Base-by-base conservation (phyloP, 805 yeast genomes). In the Komagataella mondaviorum region DNA sequence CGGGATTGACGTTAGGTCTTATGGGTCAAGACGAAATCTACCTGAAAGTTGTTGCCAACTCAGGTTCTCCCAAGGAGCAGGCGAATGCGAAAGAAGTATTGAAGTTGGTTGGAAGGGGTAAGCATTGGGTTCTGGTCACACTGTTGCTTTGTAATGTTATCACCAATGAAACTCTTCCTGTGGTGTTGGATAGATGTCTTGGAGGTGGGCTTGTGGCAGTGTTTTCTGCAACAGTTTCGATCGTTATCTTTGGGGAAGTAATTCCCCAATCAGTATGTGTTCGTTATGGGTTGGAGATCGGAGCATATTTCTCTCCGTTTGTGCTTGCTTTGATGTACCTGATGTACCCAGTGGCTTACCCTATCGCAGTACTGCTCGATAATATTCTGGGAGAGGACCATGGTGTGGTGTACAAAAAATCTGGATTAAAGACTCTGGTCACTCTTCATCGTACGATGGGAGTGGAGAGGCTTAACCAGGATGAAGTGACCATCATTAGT, bases 201-300 rank as follows among this genome's bases (percentile, higher is more conserved):
- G 98, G 98, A 48, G 98, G 98, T 46, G 99, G 99, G 1, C 85
- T 96, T 85, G 90, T 93, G 12, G 99, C 99, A 0, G 96, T 91
- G 44, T 87, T 89, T 12, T 77, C 89, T 10, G 83, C 97, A n/a
- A 90, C 99, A 0, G 90, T 85, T 2, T 78, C 90, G 23, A 91
- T 91, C 62, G 97, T 91, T 49, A 77, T 91, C 10, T 91, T 91
- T 67, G 99, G 99, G 54, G 99, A 91, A 63, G 86, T 91, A 59
- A 91, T 91, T 55, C 99, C 99, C 2, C 99, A 91, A 68, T 83
- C 93, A 18, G 73, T 89, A 46, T 88, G 95, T 67, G 99, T 91
- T 17, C 75, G 97, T 46, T 90, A 88, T 63, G 99, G 99, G 1
- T 73, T 91, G 49, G 85, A 87, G 56, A 83, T 91, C 22, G 99